These are phyloP conservation scores for Carpinus fangiana DNA, from an alignment of 306 rosid species.

Conservation along the genomic window DNA sequence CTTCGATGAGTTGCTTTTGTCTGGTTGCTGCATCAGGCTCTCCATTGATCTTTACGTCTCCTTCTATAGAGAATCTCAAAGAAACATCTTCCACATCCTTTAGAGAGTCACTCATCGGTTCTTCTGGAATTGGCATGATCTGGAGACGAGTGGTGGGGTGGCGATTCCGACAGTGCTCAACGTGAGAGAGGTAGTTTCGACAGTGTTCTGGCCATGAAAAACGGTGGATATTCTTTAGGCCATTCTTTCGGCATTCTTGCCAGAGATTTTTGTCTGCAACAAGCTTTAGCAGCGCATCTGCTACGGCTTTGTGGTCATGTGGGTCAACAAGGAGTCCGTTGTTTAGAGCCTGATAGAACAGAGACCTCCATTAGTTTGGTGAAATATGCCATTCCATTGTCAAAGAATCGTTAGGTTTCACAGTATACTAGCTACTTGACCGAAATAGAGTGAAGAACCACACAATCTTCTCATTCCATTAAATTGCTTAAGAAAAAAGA, in stretches of 20 bases:
- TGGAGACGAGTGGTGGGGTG: conserved; percentile 58
- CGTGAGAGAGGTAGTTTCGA: conserved; percentile 73
- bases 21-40: conserved; percentile 57
- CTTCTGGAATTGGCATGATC: conserved; percentile 61
- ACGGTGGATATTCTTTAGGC: conserved; percentile 75
- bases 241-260: conserved; percentile 74
- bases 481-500: too few relatives aligned
- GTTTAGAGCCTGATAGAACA: conserved; percentile 52
- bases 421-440: too few relatives aligned
- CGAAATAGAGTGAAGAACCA: too few relatives aligned
- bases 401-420: too few relatives aligned
- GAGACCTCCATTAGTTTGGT: conserved; percentile 6
- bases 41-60: conserved; percentile 49
- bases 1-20: conserved; percentile 73
- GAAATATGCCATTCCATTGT: not conserved
- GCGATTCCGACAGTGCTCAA: conserved; percentile 62
- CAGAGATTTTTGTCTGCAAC: conserved; percentile 78
- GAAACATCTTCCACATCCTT: conserved; percentile 76
- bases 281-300: conserved; percentile 76
- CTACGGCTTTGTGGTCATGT: conserved; percentile 75
- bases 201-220: conserved; percentile 90
- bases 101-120: conserved; percentile 75
- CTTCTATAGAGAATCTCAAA: conserved; percentile 69
- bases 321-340: conserved; percentile 81
- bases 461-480: too few relatives aligned